Percentiles rank a stretch among this genome's conserved stretches.
These are phyloP conservation scores for Gigaspora rosea DNA, from an alignment of 192 early-diverging fungal species.

Conservation along the genomic window DNA sequence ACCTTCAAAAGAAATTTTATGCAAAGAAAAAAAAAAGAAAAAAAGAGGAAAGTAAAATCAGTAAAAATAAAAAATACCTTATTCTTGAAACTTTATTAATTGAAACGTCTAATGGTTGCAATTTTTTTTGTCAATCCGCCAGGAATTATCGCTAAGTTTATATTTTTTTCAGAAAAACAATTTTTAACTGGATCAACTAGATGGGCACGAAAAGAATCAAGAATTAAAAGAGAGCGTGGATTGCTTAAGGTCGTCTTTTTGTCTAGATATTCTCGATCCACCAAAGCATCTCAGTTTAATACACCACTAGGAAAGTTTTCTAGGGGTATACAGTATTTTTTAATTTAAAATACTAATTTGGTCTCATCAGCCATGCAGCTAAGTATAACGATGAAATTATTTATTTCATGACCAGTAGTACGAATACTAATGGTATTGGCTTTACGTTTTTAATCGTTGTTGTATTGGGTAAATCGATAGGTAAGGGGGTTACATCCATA, in stretches of 20 bases:
- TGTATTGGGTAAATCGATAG: neutral
- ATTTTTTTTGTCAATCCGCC: neutral
- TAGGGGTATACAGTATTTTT: neutral
- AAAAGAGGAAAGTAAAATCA: neutral
- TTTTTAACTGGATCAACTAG: constrained; percentile 14
- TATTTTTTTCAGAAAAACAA: constrained; percentile 2
- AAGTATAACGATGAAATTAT: neutral
- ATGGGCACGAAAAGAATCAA: constrained; percentile 10
- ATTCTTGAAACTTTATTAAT: constrained; percentile 9
- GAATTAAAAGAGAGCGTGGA: constrained; percentile 3
- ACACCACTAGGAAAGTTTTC: neutral
- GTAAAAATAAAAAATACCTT: neutral
- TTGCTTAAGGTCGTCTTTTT: neutral
- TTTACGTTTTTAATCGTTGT: neutral
- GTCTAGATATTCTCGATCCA: constrained; percentile 12
- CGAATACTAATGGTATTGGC: neutral
- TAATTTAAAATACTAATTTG: constrained; percentile 25
- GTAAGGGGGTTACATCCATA: neutral
- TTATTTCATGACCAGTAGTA: neutral
- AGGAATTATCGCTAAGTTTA: constrained; percentile 15
- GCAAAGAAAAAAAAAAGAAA: neutral
- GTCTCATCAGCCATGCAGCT: neutral
- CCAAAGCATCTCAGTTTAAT: neutral
- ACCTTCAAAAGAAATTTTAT: neutral
- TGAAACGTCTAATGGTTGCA: neutral